A percentile compares a stretch with the other conserved stretches of the same genome.
Conservation (phyloP, 441 rosid genomes). For the Rhodomyrtus psidioides region DNA sequence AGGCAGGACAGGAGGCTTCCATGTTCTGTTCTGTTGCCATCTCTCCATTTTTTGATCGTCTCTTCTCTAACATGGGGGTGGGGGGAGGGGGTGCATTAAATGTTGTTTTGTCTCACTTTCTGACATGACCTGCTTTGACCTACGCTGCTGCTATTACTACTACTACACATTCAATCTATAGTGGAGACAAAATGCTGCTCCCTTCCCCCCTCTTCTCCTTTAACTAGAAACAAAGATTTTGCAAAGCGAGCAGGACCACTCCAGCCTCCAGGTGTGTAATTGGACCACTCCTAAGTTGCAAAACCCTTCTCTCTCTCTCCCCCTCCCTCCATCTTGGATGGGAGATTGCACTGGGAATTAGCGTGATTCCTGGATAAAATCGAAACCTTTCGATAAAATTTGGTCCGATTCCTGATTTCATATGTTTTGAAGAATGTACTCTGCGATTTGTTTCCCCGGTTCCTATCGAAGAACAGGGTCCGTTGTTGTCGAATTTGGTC, state of each 20-base stretch:
- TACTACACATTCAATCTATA: background rate
- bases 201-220: background rate
- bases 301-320: background rate
- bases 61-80: background rate
- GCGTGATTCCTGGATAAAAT: too few species aligned
- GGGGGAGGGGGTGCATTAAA: background rate
- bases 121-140: background rate
- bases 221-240: background rate
- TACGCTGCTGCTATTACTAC: background rate
- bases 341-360: background rate
- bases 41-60: too few species aligned
- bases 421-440: too few species aligned
- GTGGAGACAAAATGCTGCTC: background rate
- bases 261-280: background rate
- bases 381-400: too few species aligned
- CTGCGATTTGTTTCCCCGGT: too few species aligned
- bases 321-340: background rate
- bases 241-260: background rate
- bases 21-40: background rate
- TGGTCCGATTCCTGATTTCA: too few species aligned
- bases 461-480: too few species aligned
- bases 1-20: background rate
- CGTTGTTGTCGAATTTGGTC: too few species aligned
- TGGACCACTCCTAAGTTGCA: background rate
- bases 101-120: background rate